Evolutionary conservation across 371 early-diverging fungal genomes (phyloP).

Genomic region (Mucor mucedo): DNA sequence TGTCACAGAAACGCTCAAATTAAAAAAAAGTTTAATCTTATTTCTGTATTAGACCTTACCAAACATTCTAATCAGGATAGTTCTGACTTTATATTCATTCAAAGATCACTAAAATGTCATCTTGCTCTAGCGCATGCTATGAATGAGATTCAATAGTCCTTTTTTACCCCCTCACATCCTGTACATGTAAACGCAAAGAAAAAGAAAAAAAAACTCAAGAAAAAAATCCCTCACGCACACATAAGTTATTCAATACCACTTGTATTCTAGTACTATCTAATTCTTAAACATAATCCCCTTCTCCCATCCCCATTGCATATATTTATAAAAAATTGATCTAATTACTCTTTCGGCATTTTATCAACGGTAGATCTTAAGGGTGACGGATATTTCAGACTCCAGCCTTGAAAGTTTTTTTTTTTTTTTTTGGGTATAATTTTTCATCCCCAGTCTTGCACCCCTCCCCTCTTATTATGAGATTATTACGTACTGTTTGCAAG

Average conservation of each 20-base stretch:
- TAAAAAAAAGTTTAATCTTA: neutral
- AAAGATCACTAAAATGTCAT: slow-evolving; percentile 32
- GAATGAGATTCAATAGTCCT: slow-evolving; percentile 28
- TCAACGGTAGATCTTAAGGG: neutral
- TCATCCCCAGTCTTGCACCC: neutral
- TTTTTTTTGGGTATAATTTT: neutral
- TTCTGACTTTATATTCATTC: slow-evolving; percentile 25
- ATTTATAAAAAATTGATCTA: neutral
- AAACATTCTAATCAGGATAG: slow-evolving; percentile 26
- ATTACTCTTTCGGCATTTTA: neutral
- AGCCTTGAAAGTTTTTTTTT: neutral
- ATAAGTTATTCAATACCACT: neutral
- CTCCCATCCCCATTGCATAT: neutral
- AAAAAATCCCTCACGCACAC: neutral
- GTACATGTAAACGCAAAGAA: neutral
- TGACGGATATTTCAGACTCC: no score
- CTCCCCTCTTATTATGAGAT: neutral
- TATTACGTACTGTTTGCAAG: neutral
- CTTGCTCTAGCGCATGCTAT: slow-evolving; percentile 32
- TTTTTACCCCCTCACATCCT: slow-evolving; percentile 1
- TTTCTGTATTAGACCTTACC: slow-evolving; percentile 24
- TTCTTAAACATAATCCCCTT: neutral
- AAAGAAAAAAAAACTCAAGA: neutral
- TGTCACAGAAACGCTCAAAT: neutral
- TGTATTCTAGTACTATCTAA: slow-evolving; percentile 2